Conservation (phyloP, 805 yeast genomes). For the Metschnikowia continentalis region DNA sequence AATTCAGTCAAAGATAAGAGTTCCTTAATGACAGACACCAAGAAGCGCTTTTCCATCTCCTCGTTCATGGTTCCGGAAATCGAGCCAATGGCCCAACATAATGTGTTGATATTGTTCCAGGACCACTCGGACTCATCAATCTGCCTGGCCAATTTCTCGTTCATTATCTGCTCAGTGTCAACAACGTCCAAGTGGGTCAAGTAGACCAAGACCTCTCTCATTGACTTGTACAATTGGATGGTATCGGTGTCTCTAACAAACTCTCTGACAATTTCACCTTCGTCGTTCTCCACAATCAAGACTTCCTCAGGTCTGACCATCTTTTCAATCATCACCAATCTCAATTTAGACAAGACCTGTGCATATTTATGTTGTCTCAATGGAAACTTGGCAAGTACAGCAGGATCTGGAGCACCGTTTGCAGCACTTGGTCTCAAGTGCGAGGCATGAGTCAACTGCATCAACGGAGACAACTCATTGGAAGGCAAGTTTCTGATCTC, state of each 20-base stretch:
- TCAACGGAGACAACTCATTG: conserved; percentile 66
- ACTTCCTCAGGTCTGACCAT: conserved; percentile 99
- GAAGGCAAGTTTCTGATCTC: conserved; percentile 82
- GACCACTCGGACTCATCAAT: conserved; percentile 98
- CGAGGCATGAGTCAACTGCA: conserved; percentile 55
- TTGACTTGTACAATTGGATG: conserved; percentile 87
- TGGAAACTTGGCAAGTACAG: conserved; percentile 68
- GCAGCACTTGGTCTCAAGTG: conserved; percentile 45
- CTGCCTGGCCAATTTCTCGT: conserved; percentile 84
- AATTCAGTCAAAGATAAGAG: conserved; percentile 86
- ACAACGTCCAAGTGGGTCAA: conserved; percentile 92
- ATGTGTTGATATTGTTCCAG: conserved; percentile 94
- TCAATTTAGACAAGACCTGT: conserved; percentile 72
- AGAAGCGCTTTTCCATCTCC: conserved; percentile 91
- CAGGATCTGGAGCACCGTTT: conserved; percentile 82
- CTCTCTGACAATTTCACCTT: conserved; percentile 97
- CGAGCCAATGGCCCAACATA: conserved; percentile 99
- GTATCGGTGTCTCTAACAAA: conserved; percentile 97
- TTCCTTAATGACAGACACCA: conserved; percentile 91
- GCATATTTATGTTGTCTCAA: conserved; percentile 82
- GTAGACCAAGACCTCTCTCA: conserved; percentile 93
- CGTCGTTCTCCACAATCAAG: conserved; percentile 93
- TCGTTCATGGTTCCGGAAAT: conserved; percentile 98
- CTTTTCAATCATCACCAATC: conserved; percentile 91
- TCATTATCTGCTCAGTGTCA: conserved; percentile 93